A percentile compares a stretch with the other conserved stretches of the same genome.
Conservation (phyloP, 768 basidiomycete genomes). For the Termitomyces titanicus region DNA sequence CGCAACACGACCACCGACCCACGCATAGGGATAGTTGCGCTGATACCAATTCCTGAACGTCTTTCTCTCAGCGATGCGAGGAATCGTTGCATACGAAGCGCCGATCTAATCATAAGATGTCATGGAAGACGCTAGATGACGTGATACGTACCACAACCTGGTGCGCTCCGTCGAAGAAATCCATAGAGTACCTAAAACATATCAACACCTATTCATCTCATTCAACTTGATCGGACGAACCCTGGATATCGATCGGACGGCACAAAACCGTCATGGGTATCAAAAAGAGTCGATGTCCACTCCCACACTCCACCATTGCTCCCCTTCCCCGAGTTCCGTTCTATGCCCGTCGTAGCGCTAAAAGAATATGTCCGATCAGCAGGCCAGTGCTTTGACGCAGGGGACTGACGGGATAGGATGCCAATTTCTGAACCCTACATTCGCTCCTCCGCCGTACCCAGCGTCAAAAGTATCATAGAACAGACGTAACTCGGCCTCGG, state of each 20-base stretch:
- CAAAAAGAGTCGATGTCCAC: constrained; percentile 87
- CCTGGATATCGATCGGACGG: constrained; percentile 85
- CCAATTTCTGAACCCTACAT: constrained; percentile 90
- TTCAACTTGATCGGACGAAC: constrained; percentile 30
- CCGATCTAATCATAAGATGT: constrained; percentile 60
- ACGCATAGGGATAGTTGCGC: constrained; percentile 85
- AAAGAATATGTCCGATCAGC: neutral
- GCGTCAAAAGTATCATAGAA: constrained; percentile 74
- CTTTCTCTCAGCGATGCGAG: constrained; percentile 72
- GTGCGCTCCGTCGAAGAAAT: constrained; percentile 90
- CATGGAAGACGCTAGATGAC: too few species aligned
- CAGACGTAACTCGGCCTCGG: constrained; percentile 79
- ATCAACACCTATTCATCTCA: neutral
- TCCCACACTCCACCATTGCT: constrained; percentile 98
- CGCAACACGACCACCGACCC: constrained; percentile 70
- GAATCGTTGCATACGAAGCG: constrained; percentile 85
- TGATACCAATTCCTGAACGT: constrained; percentile 91
- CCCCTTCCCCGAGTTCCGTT: constrained; percentile 49
- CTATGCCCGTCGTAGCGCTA: constrained; percentile 68
- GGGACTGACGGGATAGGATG: constrained; percentile 81
- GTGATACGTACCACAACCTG: constrained; percentile 72
- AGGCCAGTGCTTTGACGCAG: neutral
- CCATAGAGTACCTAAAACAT: constrained; percentile 61
- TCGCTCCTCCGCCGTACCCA: constrained; percentile 75
- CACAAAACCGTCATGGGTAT: constrained; percentile 69